Evolutionary conservation across 179 eudicot genomes (phyloP).

Genomic region (Pouteria campechiana): DNA sequence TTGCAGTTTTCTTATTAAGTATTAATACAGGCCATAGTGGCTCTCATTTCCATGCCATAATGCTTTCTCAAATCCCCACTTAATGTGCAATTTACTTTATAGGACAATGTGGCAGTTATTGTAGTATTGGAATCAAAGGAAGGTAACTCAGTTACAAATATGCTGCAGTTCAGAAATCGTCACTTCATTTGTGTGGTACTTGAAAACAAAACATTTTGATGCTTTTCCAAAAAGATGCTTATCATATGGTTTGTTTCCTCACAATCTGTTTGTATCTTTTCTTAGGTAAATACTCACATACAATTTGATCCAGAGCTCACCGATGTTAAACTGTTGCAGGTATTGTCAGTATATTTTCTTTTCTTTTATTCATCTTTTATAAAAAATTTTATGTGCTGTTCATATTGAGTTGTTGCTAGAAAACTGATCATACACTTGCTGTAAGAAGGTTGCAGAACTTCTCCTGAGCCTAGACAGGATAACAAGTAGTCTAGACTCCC

Average conservation of each 20-base stretch:
- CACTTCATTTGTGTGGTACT: constrained; percentile 26
- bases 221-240: not conserved
- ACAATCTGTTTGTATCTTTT: not conserved
- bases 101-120: constrained; percentile 23
- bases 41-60: too few relatives aligned
- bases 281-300: constrained; percentile 24
- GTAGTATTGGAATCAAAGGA: constrained; percentile 18
- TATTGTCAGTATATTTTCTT: constrained; percentile 1
- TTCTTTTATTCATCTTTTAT: not conserved
- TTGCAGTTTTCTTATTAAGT: too few relatives aligned
- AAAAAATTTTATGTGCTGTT: not conserved
- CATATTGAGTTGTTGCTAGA: not conserved
- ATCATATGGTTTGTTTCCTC: constrained; percentile 1
- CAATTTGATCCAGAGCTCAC: constrained; percentile 10
- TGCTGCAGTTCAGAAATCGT: constrained; percentile 8
- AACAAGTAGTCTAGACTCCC: too few relatives aligned
- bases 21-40: too few relatives aligned
- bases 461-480: constrained; percentile 20
- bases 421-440: not conserved
- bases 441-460: constrained; percentile 21
- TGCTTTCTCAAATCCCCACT: not conserved
- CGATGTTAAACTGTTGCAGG: constrained; percentile 25
- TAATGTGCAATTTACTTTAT: not conserved
- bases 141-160: constrained; percentile 2
- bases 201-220: not conserved